Base-by-base conservation (phyloP, 2,329 filamentous ascomycete species). In the Botryotinia calthae region DNA sequence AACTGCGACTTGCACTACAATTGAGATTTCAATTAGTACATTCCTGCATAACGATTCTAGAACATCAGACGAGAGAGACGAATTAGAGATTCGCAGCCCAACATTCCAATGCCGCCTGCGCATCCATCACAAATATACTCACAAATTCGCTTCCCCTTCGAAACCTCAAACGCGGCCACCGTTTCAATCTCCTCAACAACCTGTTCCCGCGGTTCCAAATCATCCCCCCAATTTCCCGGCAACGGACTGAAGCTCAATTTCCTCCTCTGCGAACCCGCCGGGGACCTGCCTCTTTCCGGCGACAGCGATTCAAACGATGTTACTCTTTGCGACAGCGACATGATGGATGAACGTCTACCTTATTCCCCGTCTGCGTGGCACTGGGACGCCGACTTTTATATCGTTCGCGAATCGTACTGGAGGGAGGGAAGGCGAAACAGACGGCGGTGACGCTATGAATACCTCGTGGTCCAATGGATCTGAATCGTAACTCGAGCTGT, bases 1-100 rank as follows among this genome's bases (percentile, higher is more conserved):
- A 64, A 88, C 84, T 58, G 83, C 82, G n/a, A 95, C 88, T 82
- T 95, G 93, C 25, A 87, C 90, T 93, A 77, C 63, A 46, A 25
- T 40, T 28, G 51, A 31, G 65, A 77, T 46, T 73, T 72, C 40
- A 69, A 65, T 62, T 69, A 71, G 69, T 58, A 58, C 10, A 31
- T 31, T 31, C 22, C 20, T 10, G 14, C 25, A 31, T 10, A 14
- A 42, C 10, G 1, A 12, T 56, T n/a, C 6, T 4, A 25, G 9
- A 56, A 42, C 37, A 22, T 18, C 34, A 10, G 65, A 68, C 40
- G 48, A 42, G 40, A 42, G 44, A 28, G 20, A 31, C 56, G 9
- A n/a, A 54, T 6, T 20, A n/a, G 7, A 65, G 40, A 16, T 42
- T 3, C 18, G n/a, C 28, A 42, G 37, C 18, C 18, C 20, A 25